phyloP scores from a whole-genome alignment of 345 rosid genomes.

The Eucalyptus sp. region DNA sequence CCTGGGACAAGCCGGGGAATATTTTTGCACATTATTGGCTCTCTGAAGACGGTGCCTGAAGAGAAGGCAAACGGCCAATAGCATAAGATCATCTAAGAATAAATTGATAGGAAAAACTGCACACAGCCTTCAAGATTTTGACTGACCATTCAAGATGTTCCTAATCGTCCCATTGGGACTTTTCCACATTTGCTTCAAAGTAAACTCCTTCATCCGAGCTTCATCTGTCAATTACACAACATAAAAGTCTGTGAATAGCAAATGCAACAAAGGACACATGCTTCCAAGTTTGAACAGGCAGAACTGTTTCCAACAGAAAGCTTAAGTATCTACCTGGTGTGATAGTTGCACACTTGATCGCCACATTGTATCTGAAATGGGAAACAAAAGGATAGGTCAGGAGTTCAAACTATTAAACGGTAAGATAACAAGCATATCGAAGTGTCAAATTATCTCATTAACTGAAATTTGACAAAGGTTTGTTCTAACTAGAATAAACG shows the following conservation, averaged over 20 bases:
- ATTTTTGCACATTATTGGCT: slow-evolving; percentile 93
- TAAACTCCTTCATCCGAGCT: slow-evolving; percentile 80
- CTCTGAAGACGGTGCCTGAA: slow-evolving; percentile 97
- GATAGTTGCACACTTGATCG: slow-evolving; percentile 95
- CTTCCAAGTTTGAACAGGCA: neutral
- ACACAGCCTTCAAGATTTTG: neutral
- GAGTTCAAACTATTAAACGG: neutral
- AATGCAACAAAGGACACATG: neutral
- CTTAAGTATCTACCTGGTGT: slow-evolving; percentile 59
- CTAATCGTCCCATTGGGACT: slow-evolving; percentile 97
- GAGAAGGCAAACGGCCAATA: neutral
- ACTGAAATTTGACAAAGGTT: neutral
- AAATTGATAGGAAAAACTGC: neutral
- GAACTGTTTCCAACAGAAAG: neutral
- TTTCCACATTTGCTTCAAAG: slow-evolving; percentile 91
- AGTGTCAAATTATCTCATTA: neutral
- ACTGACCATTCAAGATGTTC: slow-evolving; percentile 85
- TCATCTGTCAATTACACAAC: slow-evolving; percentile 49
- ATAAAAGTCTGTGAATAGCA: neutral
- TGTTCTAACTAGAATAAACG: neutral
- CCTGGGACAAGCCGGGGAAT: slow-evolving; percentile 85
- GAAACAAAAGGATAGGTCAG: neutral
- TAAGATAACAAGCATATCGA: neutral
- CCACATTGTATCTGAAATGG: slow-evolving; percentile 77
- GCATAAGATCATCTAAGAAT: neutral